Evolutionary conservation across 169 alveolate species (phyloP).

Genomic region (Eimeria maxima): DNA sequence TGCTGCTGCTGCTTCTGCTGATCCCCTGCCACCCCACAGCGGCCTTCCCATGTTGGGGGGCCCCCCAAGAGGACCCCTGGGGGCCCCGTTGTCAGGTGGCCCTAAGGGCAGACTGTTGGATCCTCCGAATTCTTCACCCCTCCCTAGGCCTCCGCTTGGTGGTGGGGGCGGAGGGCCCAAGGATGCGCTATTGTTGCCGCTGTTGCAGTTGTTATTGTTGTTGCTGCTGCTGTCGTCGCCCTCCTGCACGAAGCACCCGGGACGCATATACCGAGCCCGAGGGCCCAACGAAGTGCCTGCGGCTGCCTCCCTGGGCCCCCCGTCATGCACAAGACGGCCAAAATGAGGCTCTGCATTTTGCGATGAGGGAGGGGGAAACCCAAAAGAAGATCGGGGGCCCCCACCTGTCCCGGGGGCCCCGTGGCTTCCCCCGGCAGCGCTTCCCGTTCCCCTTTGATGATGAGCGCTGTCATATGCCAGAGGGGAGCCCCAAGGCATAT

Average conservation of each 20-base stretch:
- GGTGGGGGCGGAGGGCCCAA: constrained; percentile 17
- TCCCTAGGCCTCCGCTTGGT: not conserved
- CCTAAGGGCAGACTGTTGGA: constrained; percentile 4
- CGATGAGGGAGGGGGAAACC: not conserved
- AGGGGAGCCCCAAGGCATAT: not conserved
- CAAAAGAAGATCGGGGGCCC: not conserved
- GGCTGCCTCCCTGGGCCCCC: constrained; percentile 22
- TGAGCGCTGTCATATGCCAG: constrained; percentile 70
- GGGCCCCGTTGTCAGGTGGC: not conserved
- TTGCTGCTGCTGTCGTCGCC: constrained; percentile 19
- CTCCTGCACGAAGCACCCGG: constrained; percentile 10
- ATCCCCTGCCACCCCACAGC: constrained; percentile 18
- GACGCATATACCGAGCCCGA: not conserved
- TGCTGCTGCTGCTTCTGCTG: constrained; percentile 79
- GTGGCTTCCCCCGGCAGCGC: not conserved
- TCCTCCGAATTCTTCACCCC: not conserved
- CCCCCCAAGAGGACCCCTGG: constrained; percentile 5
- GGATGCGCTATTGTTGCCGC: not conserved
- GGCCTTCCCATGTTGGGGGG: constrained; percentile 17
- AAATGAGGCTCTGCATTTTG: constrained; percentile 3
- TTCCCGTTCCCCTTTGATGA: constrained; percentile 1
- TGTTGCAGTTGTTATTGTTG: not conserved
- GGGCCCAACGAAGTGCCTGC: constrained; percentile 17
- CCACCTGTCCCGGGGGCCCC: constrained; percentile 8
- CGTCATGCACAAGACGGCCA: constrained; percentile 26